A percentile compares a stretch with the other conserved stretches of the same genome.
phyloP scores from a whole-genome alignment of 164 flowering plant genomes.

The Magnolia sinica region DNA sequence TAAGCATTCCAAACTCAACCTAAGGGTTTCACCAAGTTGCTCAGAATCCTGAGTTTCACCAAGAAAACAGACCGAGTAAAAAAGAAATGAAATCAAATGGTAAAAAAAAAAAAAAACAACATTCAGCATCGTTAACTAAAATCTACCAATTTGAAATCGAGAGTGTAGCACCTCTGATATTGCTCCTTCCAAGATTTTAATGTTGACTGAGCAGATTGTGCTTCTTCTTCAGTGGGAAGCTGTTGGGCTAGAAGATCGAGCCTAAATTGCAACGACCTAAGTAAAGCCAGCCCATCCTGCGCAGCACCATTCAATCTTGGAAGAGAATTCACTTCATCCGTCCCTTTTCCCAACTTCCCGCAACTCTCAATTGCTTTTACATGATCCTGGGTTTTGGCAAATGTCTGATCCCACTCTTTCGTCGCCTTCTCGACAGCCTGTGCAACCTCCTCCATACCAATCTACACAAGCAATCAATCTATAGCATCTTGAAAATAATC shows the following conservation, averaged over 20 bases:
- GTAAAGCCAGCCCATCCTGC: constrained; percentile 67
- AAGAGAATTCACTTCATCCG: constrained; percentile 49
- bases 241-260: constrained; percentile 89
- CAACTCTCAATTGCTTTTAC: constrained; percentile 58
- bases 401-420: constrained; percentile 67
- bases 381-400: constrained; percentile 34
- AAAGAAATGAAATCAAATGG: too few species aligned
- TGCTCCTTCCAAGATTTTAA: constrained; percentile 66
- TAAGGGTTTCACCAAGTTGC: not conserved
- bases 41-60: not conserved
- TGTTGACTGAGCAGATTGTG: constrained; percentile 48
- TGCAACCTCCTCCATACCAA: constrained; percentile 65
- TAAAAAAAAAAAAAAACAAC: too few species aligned
- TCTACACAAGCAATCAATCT: not conserved
- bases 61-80: not conserved
- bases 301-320: constrained; percentile 81
- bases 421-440: constrained; percentile 66
- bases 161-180: constrained; percentile 38
- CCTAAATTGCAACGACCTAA: constrained; percentile 57
- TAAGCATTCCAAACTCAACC: not conserved
- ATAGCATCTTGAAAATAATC: too few species aligned
- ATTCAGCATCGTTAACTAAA: too few species aligned
- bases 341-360: constrained; percentile 37
- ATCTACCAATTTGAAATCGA: not conserved
- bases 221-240: constrained; percentile 51